Conservation (phyloP, 1,139 yeast species). For the Pichia sp. region DNA sequence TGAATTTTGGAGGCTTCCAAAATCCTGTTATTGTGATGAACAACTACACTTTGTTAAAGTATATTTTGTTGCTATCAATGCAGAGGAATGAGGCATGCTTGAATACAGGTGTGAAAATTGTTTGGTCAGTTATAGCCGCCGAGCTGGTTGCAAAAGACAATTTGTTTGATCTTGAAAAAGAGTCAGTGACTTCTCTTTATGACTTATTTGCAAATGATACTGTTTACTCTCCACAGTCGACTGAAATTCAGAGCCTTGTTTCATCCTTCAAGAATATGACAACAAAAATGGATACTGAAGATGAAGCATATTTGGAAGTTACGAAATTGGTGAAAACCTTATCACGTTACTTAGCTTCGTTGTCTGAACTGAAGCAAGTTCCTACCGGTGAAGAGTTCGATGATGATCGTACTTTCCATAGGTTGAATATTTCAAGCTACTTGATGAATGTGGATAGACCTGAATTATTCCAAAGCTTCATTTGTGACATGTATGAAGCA, state of each 20-base stretch:
- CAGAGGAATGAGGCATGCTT: slow-evolving; percentile 65
- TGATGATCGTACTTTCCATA: slow-evolving; percentile 81
- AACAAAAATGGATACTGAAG: slow-evolving; percentile 59
- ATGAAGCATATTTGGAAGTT: slow-evolving; percentile 56
- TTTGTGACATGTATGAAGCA: slow-evolving; percentile 68
- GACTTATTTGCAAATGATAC: slow-evolving; percentile 56
- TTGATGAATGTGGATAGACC: slow-evolving; percentile 77
- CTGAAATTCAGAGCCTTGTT: slow-evolving; percentile 54
- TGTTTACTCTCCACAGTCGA: slow-evolving; percentile 48
- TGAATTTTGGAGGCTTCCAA: slow-evolving; percentile 69
- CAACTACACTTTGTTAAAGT: slow-evolving; percentile 57
- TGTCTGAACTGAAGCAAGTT: slow-evolving; percentile 65
- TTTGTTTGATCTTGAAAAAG: slow-evolving; percentile 58
- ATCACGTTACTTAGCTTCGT: slow-evolving; percentile 58
- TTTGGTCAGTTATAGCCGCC: slow-evolving; percentile 68
- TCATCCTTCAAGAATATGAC: slow-evolving; percentile 41
- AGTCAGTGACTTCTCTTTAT: slow-evolving; percentile 58
- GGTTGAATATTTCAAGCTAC: slow-evolving; percentile 70
- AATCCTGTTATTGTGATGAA: slow-evolving; percentile 52
- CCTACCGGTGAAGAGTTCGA: slow-evolving; percentile 83
- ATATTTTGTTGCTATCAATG: slow-evolving; percentile 62
- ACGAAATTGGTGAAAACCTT: slow-evolving; percentile 53
- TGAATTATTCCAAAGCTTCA: slow-evolving; percentile 72
- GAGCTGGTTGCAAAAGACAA: slow-evolving; percentile 53
- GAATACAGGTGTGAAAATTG: slow-evolving; percentile 58